Base-by-base conservation (phyloP, 1,139 yeast species). In the Lodderomyces parapsilosis region DNA sequence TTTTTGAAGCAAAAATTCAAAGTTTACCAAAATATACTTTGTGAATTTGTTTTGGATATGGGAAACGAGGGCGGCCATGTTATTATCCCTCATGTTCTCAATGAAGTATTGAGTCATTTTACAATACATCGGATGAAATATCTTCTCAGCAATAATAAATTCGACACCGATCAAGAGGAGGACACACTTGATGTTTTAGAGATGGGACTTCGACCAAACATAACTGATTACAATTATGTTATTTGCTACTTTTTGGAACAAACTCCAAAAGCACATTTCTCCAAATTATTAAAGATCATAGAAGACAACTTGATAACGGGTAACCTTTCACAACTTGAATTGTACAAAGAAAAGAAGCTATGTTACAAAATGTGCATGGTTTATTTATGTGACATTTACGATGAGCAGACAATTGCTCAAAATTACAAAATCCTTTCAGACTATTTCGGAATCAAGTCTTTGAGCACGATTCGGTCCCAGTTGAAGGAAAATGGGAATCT, bases 291-390 rank as follows among this genome's bases (percentile, higher is more conserved):
- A 15, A 44, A 44, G 2, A 50, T 54, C 22, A 57, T 67, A 39
- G 76, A 72, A 47, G 48, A 55, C 10, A 49, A 61, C 44, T 56
- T 72, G 40, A 58, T 65, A 2, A 35, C 54, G 5, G 72, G 68
- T 1, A 66, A 60, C 46, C 59, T 65, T 56, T 56, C 33, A 10
- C 19, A 38, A 8, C 7, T 31, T 1, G 33, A 37, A 2, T 17
- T 35, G 4, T 42, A 42, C 23, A 24, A 28, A 19, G 46, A 46
- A n/a, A 49, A 49, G 31, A 36, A 37, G 30, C 34, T 45, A 14
- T 48, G 50, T 31, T 49, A 47, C 18, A 41, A 44, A 19, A 25
- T 47, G 2, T 44, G 49, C 40, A 39, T 49, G 34, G 32, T 38
- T 3, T 32, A 43, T 24, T 27, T 44, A 9, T 39, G 38, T 4